Conservation (phyloP, 1,284 basidiomycete genomes). For the Apiotrichum veenhuisii region DNA sequence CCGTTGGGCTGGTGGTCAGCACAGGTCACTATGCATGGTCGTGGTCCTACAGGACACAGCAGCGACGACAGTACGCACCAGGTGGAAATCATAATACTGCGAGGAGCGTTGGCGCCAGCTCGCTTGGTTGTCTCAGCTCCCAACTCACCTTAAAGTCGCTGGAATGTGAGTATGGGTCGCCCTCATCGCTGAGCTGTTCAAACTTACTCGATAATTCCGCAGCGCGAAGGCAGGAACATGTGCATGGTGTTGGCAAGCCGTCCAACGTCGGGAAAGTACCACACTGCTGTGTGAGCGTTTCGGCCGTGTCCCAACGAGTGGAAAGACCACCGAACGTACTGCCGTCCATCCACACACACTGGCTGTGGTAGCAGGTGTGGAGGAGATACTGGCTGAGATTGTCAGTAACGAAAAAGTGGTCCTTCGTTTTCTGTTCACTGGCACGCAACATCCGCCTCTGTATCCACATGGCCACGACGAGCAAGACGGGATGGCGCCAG, state of each 20-base stretch:
- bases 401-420: background rate
- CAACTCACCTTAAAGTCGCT: constrained; percentile 18
- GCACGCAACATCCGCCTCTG: no score
- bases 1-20: constrained; percentile 20
- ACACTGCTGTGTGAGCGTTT: constrained; percentile 13
- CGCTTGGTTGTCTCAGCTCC: background rate
- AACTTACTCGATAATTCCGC: constrained; percentile 24
- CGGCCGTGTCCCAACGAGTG: background rate
- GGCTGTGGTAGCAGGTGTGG: constrained; percentile 24
- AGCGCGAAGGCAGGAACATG: constrained; percentile 30
- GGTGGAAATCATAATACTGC: constrained; percentile 32
- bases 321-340: constrained; percentile 12
- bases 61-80: constrained; percentile 16
- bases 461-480: no score
- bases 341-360: constrained; percentile 27
- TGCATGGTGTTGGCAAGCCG: constrained; percentile 24
- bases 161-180: background rate
- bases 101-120: background rate
- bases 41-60: no score
- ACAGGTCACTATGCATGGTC: no score
- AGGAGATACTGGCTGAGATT: constrained; percentile 21
- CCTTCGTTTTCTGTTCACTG: background rate
- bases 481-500: no score
- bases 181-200: no score
- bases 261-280: constrained; percentile 37